Evolutionary conservation across 805 yeast genomes (phyloP), one percentile per base, ranked within the genome.

Genomic region (Schwanniomyces yamadae): DNA sequence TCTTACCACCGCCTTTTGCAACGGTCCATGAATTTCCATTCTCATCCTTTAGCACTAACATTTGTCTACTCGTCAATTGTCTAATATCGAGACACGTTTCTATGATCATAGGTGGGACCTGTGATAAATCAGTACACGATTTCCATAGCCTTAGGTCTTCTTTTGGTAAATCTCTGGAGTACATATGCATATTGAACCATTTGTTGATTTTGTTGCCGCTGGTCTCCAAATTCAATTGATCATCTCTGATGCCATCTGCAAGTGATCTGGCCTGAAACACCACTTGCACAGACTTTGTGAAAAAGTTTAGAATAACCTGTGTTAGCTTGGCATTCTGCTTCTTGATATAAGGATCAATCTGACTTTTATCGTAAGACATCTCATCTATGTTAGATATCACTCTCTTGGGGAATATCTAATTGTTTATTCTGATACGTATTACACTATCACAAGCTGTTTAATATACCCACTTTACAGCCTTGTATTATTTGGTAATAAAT

Each of bases 21-120:
- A 80, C 80, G 7, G 74, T 64, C 75, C 83, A 80, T 10, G 71
- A 51, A 43, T 69, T 68, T 16, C 71, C 75, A 6, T 70, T 69
- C 3, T 69, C 71, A 46, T 83, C 90, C 19, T 66, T 66, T 25
- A 85, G 56, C 22, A 79, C 73, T 20, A 85, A 68, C 14, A 78
- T 67, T 43, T 83, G 86, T 27, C 76, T 73, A 1, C 78, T 58
- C 5, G 73, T 60, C 31, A 84, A 55, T 15, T 65, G 71, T 15
- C 85, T 63, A 36, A 86, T 66, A 52, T 87, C 95, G 38, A 88
- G 65, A 46, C 73, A 84, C 0, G 93, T 81, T 56, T 93, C 99
- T 17, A 93, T 72, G 11, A 93, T 85, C 57, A 93, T 69, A 1
- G 97, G 96, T 1, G 95, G 87, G 11, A 81, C 57, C n/a, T 49